phyloP scores from a whole-genome alignment of 164 flowering plant genomes.

The Liquidambar formosana region DNA sequence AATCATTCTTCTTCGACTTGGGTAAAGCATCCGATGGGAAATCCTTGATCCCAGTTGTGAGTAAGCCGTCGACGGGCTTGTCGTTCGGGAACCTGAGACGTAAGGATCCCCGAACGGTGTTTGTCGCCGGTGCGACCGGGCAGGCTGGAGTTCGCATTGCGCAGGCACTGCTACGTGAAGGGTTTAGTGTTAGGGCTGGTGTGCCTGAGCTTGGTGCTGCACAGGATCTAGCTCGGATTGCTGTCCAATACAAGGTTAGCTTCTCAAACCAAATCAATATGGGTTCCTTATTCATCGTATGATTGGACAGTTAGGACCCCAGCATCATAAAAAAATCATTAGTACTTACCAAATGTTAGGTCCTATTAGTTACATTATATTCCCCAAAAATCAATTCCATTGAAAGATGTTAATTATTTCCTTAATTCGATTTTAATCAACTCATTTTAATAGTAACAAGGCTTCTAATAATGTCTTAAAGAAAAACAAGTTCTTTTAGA shows the following conservation, averaged over 20 bases:
- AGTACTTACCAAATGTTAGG: too few relatives aligned
- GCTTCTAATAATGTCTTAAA: too few relatives aligned
- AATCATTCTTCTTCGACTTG: conserved; percentile 50
- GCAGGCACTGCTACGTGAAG: conserved; percentile 66
- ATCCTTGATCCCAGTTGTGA: conserved; percentile 66
- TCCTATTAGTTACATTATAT: too few relatives aligned
- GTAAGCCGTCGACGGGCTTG: conserved; percentile 40
- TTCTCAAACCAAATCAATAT: background rate
- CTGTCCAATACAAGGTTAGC: conserved; percentile 72
- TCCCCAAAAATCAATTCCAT: too few relatives aligned
- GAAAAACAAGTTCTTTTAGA: too few relatives aligned
- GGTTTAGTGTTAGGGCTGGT: conserved; percentile 87
- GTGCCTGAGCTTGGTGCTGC: conserved; percentile 87
- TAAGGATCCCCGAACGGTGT: conserved; percentile 81
- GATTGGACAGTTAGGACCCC: too few relatives aligned
- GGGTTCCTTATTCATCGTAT: too few relatives aligned
- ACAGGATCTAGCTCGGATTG: conserved; percentile 84
- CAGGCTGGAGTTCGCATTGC: conserved; percentile 84
- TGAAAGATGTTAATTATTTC: too few relatives aligned
- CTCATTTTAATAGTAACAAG: too few relatives aligned
- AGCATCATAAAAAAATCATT: too few relatives aligned
- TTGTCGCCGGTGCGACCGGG: conserved; percentile 91
- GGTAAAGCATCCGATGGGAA: conserved; percentile 56
- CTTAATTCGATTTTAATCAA: too few relatives aligned
- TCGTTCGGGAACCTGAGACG: conserved; percentile 46